Conservation (phyloP, 345 rosid genomes). For the Camelina sativa region DNA sequence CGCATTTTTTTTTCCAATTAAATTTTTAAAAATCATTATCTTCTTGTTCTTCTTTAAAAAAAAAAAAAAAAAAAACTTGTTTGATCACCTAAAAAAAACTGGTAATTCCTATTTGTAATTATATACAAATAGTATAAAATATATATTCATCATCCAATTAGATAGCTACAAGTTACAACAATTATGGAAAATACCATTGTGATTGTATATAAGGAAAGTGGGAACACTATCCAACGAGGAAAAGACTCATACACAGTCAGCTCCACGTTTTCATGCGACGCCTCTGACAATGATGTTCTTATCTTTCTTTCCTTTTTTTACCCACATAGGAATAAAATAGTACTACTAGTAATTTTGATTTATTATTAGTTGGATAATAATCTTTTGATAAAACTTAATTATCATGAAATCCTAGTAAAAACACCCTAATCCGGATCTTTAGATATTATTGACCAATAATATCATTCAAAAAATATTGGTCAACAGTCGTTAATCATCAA, state of each 20-base stretch:
- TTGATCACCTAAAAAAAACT: too few relatives aligned
- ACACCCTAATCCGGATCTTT: not conserved
- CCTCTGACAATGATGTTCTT: constrained; percentile 24
- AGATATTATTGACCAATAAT: not conserved
- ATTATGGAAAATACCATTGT: not conserved
- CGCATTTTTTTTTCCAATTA: too few relatives aligned
- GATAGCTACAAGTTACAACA: not conserved
- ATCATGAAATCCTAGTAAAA: too few relatives aligned
- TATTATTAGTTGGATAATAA: too few relatives aligned
- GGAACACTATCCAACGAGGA: constrained; percentile 41
- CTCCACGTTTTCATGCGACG: constrained; percentile 47
- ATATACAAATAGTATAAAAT: too few relatives aligned
- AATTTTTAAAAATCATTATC: too few relatives aligned
- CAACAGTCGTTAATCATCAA: constrained; percentile 4
- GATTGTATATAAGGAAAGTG: constrained; percentile 5
- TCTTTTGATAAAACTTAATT: too few relatives aligned
- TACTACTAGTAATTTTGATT: not conserved
- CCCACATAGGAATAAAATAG: not conserved
- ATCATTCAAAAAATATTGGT: not conserved
- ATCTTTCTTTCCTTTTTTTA: not conserved
- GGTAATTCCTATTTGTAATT: too few relatives aligned
- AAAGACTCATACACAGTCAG: constrained; percentile 44
- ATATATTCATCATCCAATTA: not conserved
- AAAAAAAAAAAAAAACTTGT: too few relatives aligned
- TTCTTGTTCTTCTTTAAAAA: too few relatives aligned